phyloP scores from a whole-genome alignment of 2,329 filamentous ascomycete species.

The Neofusicoccum umdonicola region DNA sequence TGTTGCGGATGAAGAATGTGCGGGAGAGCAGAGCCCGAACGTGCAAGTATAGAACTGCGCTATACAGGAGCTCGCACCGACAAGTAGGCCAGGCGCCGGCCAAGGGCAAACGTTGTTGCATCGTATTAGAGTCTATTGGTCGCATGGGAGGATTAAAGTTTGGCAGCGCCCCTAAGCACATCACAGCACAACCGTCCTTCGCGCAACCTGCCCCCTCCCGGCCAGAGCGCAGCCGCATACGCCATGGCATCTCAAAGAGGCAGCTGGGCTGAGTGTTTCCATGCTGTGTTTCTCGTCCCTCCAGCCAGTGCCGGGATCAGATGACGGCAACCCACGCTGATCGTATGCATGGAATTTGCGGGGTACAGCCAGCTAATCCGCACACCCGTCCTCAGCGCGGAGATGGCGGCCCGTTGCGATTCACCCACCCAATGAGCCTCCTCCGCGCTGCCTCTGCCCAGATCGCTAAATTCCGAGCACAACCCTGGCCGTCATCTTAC shows the following conservation, averaged over 20 bases:
- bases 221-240: neutral
- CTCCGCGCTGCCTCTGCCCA: neutral
- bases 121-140: neutral
- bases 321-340: neutral
- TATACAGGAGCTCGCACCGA: too few relatives aligned
- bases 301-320: neutral
- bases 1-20: neutral
- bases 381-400: neutral
- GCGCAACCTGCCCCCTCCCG: neutral
- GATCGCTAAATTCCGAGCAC: neutral
- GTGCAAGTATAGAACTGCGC: too few relatives aligned
- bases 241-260: neutral
- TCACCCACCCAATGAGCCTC: neutral
- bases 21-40: too few relatives aligned
- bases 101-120: too few relatives aligned
- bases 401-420: constrained; percentile 9
- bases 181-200: neutral
- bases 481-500: neutral
- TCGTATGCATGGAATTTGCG: neutral
- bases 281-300: neutral
- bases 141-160: neutral
- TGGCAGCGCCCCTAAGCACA: neutral
- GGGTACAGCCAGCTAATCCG: constrained; percentile 8
- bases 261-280: neutral
- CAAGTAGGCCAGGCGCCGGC: too few relatives aligned